These are phyloP conservation scores for Heterobasidion irregulare DNA, from an alignment of 1,284 basidiomycete genomes.

Conservation along the genomic window DNA sequence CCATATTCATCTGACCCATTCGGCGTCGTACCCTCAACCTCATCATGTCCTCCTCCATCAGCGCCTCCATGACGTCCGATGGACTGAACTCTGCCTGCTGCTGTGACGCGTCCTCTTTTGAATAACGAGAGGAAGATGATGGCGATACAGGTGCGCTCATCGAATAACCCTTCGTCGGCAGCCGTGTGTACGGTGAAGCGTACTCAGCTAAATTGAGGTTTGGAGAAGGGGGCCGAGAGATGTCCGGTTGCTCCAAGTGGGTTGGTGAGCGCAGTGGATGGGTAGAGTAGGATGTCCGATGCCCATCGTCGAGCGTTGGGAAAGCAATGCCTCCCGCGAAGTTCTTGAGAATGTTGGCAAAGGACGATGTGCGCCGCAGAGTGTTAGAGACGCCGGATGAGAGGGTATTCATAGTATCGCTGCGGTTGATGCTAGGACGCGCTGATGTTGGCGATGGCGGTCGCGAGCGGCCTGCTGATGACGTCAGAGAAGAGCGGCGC, in stretches of 20 bases:
- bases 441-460: slow-evolving; percentile 27
- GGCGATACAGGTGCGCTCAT: slow-evolving; percentile 24
- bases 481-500: slow-evolving; percentile 46
- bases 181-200: slow-evolving; percentile 61
- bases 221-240: slow-evolving; percentile 68
- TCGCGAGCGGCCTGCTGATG: slow-evolving; percentile 27
- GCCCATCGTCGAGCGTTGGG: slow-evolving; percentile 49
- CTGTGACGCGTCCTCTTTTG: slow-evolving; percentile 10
- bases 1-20: slow-evolving; percentile 13
- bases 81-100: slow-evolving; percentile 47
- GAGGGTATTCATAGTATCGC: slow-evolving; percentile 54
- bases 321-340: slow-evolving; percentile 68
- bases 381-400: slow-evolving; percentile 56
- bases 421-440: slow-evolving; percentile 43
- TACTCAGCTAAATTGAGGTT: slow-evolving; percentile 71
- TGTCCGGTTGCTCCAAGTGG: slow-evolving; percentile 27
- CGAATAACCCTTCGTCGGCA: slow-evolving; percentile 24
- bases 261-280: slow-evolving; percentile 9
- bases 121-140: slow-evolving; percentile 11
- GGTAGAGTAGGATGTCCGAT: slow-evolving; percentile 28
- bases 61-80: slow-evolving; percentile 75
- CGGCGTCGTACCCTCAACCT: slow-evolving; percentile 66
- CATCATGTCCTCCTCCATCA: slow-evolving; percentile 90
- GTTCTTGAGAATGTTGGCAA: slow-evolving; percentile 76
- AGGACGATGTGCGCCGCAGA: slow-evolving; percentile 74